phyloP scores from a whole-genome alignment of 495 filamentous ascomycete species.

The Penicillium chermesinum region DNA sequence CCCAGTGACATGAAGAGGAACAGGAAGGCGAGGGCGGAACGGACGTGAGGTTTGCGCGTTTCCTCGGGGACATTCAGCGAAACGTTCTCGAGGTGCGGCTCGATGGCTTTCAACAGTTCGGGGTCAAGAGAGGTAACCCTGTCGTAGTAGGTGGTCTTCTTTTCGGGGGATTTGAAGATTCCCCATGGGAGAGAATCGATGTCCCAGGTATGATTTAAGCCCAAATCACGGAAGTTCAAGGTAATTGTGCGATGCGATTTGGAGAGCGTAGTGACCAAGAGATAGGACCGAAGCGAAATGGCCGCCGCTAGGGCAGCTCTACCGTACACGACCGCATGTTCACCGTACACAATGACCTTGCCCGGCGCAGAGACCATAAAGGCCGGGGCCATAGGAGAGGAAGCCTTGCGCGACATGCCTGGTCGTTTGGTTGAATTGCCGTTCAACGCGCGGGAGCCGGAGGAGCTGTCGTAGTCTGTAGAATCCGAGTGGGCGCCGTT shows the following conservation, averaged over 20 bases:
- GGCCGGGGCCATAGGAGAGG: slow-evolving; percentile 62
- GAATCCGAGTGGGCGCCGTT: slow-evolving; percentile 16
- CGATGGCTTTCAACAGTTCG: slow-evolving; percentile 69
- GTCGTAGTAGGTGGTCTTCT: slow-evolving; percentile 92
- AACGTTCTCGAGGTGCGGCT: slow-evolving; percentile 67
- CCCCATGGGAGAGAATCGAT: slow-evolving; percentile 86
- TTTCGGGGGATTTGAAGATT: slow-evolving; percentile 67
- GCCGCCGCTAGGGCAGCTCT: slow-evolving; percentile 94
- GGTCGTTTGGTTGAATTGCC: slow-evolving; percentile 14
- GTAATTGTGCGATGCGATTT: slow-evolving; percentile 82
- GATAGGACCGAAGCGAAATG: slow-evolving; percentile 90
- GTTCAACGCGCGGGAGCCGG: slow-evolving; percentile 15
- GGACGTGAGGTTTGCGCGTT: slow-evolving; percentile 71
- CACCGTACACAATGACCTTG: slow-evolving; percentile 95
- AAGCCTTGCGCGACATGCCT: slow-evolving; percentile 40
- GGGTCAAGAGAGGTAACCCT: slow-evolving; percentile 77
- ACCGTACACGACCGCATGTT: slow-evolving; percentile 94
- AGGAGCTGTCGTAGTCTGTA: slow-evolving; percentile 23
- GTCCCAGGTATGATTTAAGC: slow-evolving; percentile 82
- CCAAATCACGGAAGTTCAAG: slow-evolving; percentile 81
- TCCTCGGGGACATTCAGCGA: slow-evolving; percentile 58
- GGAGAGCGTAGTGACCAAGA: slow-evolving; percentile 84
- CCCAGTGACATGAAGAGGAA: slow-evolving; percentile 91
- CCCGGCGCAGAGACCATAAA: slow-evolving; percentile 98
- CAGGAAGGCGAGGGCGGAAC: slow-evolving; percentile 77